Conservation (phyloP, 768 basidiomycete genomes). For the Phlebiopsis flavidoalba region DNA sequence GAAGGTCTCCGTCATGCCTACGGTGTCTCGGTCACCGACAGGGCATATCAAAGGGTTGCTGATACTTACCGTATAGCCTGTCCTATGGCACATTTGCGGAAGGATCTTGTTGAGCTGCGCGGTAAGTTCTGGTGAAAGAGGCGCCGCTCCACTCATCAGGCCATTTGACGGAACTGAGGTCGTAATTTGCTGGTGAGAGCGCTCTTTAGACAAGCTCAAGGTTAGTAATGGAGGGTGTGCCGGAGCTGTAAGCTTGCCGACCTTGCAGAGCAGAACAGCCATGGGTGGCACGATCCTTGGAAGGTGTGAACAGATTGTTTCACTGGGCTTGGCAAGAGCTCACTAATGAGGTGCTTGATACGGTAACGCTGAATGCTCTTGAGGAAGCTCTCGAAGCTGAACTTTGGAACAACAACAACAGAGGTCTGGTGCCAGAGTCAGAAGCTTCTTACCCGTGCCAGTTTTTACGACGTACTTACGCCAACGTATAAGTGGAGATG, state of each 20-base stretch:
- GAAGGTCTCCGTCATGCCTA: conserved; percentile 65
- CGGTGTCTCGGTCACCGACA: not conserved
- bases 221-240: not conserved
- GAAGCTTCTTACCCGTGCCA: conserved; percentile 31
- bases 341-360: conserved; percentile 28
- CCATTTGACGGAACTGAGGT: conserved; percentile 24
- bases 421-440: conserved; percentile 14
- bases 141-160: conserved; percentile 29
- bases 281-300: conserved; percentile 27
- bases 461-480: conserved; percentile 46
- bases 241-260: conserved; percentile 1
- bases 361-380: conserved; percentile 28
- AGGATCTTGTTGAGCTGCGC: conserved; percentile 44
- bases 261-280: conserved; percentile 29
- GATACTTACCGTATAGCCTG: conserved; percentile 50
- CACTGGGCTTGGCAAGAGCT: not conserved
- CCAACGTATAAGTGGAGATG: conserved; percentile 53
- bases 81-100: conserved; percentile 48
- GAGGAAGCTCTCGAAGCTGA: conserved; percentile 25
- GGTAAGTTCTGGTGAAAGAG: conserved; percentile 28
- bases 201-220: conserved; percentile 13
- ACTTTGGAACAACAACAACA: conserved; percentile 27
- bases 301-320: not conserved
- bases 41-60: not conserved
- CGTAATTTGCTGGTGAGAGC: conserved; percentile 26